These are phyloP conservation scores for Neurospora hispaniola DNA, from an alignment of 495 filamentous ascomycete species.

Conservation along the genomic window DNA sequence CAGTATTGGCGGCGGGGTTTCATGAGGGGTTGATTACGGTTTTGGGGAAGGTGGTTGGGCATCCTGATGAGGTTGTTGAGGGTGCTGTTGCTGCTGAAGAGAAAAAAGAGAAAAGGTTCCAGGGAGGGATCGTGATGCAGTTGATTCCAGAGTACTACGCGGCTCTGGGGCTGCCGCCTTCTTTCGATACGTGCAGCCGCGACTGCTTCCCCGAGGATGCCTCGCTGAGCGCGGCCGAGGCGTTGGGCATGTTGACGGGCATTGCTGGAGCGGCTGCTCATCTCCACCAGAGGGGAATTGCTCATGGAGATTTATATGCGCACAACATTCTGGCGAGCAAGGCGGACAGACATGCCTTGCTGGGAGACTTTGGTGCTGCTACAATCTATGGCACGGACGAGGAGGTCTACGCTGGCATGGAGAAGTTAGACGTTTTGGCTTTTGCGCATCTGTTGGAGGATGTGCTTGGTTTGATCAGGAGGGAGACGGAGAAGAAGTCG, in stretches of 20 bases:
- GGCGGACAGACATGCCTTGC: slow-evolving; percentile 27
- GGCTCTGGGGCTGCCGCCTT: slow-evolving; percentile 19
- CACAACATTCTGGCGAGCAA: slow-evolving; percentile 34
- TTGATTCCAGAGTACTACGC: slow-evolving; percentile 20
- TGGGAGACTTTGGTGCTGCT: slow-evolving; percentile 35
- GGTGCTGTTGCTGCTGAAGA: background rate
- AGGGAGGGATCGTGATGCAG: slow-evolving; percentile 32
- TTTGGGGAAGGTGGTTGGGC: slow-evolving; percentile 30
- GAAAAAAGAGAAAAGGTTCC: slow-evolving; percentile 2
- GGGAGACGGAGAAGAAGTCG: slow-evolving; percentile 1
- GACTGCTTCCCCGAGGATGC: slow-evolving; percentile 26
- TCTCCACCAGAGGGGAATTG: slow-evolving; percentile 31
- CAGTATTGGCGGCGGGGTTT: slow-evolving; percentile 29
- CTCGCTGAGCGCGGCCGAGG: slow-evolving; percentile 16
- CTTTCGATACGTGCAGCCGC: slow-evolving; percentile 23
- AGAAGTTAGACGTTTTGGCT: slow-evolving; percentile 35
- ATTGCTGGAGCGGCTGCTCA: slow-evolving; percentile 29
- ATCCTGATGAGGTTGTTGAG: slow-evolving; percentile 21
- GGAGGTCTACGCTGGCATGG: slow-evolving; percentile 11
- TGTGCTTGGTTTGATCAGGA: slow-evolving; percentile 15
- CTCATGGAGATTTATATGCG: slow-evolving; percentile 34
- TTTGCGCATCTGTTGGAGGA: slow-evolving; percentile 36
- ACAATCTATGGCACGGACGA: slow-evolving; percentile 26
- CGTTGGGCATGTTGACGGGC: slow-evolving; percentile 25
- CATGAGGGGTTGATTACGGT: slow-evolving; percentile 35